Evolutionary conservation across 352 stramenopile genomes (phyloP).

Genomic region (Pythium plurisporium): DNA sequence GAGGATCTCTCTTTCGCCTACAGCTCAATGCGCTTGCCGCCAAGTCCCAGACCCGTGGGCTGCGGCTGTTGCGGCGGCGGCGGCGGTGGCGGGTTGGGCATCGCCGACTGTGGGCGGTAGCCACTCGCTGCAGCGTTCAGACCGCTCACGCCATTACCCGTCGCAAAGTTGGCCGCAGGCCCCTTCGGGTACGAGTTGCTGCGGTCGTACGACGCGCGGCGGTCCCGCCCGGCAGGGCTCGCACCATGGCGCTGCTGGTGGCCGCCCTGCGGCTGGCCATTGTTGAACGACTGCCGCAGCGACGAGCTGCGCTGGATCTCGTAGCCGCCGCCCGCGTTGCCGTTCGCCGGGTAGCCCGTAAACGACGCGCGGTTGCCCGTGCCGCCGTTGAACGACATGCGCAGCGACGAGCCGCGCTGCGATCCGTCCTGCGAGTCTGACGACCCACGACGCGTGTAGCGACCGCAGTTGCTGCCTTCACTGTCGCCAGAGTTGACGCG

Average conservation of each 20-base stretch:
- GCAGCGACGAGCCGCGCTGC: constrained; percentile 12
- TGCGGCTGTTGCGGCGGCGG: constrained; percentile 2
- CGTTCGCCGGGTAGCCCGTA: constrained; percentile 19
- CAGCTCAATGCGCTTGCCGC: constrained; percentile 72
- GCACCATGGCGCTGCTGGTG: constrained; percentile 36
- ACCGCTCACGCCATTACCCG: background rate
- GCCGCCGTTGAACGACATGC: constrained; percentile 19
- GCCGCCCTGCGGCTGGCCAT: constrained; percentile 13
- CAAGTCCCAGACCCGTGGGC: constrained; percentile 10
- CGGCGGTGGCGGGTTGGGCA: background rate
- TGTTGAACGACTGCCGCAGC: constrained; percentile 30
- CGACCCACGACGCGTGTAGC: constrained; percentile 50
- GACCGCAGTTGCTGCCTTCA: constrained; percentile 11
- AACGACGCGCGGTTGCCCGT: constrained; percentile 21
- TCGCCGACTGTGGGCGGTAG: background rate
- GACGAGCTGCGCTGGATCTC: constrained; percentile 30
- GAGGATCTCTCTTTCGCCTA: constrained; percentile 20
- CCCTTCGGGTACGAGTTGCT: constrained; percentile 31
- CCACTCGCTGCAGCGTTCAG: constrained; percentile 10
- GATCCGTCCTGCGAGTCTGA: constrained; percentile 41
- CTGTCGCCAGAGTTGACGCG: constrained; percentile 19
- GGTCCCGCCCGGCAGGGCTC: constrained; percentile 26
- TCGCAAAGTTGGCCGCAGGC: constrained; percentile 1
- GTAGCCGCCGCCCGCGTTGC: constrained; percentile 18
- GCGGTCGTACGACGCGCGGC: constrained; percentile 26